Conservation (phyloP, 108 stramenopile species). For the Schizochytrium sp. region DNA sequence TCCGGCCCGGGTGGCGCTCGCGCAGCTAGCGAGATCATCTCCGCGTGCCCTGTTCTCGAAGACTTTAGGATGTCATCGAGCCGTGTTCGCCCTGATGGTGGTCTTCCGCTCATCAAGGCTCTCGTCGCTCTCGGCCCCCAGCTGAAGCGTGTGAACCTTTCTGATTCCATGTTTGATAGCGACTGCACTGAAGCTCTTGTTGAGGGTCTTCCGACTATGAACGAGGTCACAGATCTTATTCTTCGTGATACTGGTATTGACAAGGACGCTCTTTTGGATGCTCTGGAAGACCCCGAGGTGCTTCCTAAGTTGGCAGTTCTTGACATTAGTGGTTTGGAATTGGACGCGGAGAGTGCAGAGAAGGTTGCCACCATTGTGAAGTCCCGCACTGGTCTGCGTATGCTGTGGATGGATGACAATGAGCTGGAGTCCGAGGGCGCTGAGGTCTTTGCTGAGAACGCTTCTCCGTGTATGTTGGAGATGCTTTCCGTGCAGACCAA, state of each 20-base stretch:
- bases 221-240: conserved; percentile 3
- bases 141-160: conserved; percentile 13
- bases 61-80: conserved; percentile 60
- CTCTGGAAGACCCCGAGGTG: conserved; percentile 25
- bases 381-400: conserved; percentile 20
- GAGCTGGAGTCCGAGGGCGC: conserved; percentile 41
- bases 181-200: conserved; percentile 51
- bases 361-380: background rate
- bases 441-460: background rate
- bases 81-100: conserved; percentile 28
- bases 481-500: conserved; percentile 15
- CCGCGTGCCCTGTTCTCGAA: conserved; percentile 30
- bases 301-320: conserved; percentile 28
- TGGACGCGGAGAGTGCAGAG: conserved; percentile 44
- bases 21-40: conserved; percentile 28
- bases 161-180: conserved; percentile 43
- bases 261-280: conserved; percentile 30
- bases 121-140: conserved; percentile 13
- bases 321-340: conserved; percentile 13
- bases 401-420: conserved; percentile 57
- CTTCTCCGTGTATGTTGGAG: conserved; percentile 42
- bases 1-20: conserved; percentile 48
- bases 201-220: conserved; percentile 6
- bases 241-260: conserved; percentile 41
- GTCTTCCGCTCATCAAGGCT: conserved; percentile 32